Evolutionary conservation across 108 stramenopile genomes (phyloP).

Genomic region (Cyclotella atomus): DNA sequence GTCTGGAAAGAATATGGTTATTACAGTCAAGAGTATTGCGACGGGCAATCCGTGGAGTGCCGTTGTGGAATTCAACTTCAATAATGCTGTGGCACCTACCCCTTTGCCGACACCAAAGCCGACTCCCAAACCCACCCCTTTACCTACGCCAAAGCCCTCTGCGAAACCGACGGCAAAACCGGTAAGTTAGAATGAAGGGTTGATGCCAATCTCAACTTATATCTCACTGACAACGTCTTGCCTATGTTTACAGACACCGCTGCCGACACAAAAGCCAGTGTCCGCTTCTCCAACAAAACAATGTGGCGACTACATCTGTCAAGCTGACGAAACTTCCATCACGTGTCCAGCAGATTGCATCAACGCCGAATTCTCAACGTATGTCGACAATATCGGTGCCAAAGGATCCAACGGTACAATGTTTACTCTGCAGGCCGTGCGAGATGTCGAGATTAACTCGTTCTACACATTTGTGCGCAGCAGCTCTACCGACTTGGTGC

Average conservation of each 20-base stretch:
- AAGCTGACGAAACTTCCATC: neutral
- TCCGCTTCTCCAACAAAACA: conserved; percentile 6
- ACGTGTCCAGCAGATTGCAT: conserved; percentile 23
- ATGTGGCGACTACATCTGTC: conserved; percentile 10
- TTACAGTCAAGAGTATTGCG: conserved; percentile 8
- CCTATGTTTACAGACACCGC: too few species aligned
- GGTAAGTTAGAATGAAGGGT: too few species aligned
- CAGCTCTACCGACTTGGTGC: conserved; percentile 3
- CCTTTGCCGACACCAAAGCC: neutral
- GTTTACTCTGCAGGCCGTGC: conserved; percentile 16
- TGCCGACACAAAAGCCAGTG: neutral
- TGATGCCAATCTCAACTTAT: too few species aligned
- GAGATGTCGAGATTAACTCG: neutral
- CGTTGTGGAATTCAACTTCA: conserved; percentile 10
- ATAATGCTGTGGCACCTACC: neutral
- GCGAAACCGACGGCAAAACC: too few species aligned
- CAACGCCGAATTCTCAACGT: conserved; percentile 9
- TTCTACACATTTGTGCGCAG: neutral
- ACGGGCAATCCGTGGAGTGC: conserved; percentile 1
- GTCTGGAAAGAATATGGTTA: conserved; percentile 9
- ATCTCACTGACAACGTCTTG: too few species aligned
- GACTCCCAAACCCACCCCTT: neutral
- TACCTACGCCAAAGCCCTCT: neutral
- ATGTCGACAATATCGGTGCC: neutral
- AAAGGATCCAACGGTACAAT: conserved; percentile 14